Conservation (phyloP, 768 basidiomycete species). For the Mycena metata region DNA sequence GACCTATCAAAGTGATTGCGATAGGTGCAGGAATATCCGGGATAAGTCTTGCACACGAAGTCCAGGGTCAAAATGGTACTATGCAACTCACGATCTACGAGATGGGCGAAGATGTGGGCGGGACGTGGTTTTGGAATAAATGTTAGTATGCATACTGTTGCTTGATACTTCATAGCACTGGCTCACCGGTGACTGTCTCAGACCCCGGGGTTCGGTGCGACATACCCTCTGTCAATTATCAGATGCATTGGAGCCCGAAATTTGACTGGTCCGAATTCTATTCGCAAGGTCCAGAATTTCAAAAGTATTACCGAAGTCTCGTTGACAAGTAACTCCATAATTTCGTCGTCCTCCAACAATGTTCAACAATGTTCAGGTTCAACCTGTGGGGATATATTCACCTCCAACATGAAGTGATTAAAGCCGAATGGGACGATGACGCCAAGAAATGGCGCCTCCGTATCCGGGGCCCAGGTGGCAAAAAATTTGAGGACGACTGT, state of each 20-base stretch:
- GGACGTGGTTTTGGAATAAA: slow-evolving; percentile 62
- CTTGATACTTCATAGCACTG: no score
- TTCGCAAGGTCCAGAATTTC: slow-evolving; percentile 60
- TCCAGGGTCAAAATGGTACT: slow-evolving; percentile 49
- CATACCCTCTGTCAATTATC: slow-evolving; percentile 53
- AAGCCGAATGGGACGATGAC: slow-evolving; percentile 56
- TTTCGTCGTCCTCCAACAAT: no score
- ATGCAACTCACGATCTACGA: slow-evolving; percentile 63
- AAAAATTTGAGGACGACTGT: slow-evolving; percentile 40
- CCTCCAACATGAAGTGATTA: slow-evolving; percentile 58
- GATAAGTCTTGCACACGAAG: slow-evolving; percentile 47
- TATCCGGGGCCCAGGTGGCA: slow-evolving; percentile 46
- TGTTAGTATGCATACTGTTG: slow-evolving; percentile 21
- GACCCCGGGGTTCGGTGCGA: slow-evolving; percentile 60
- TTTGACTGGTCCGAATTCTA: slow-evolving; percentile 63
- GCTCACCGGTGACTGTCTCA: slow-evolving; percentile 12
- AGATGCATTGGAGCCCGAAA: slow-evolving; percentile 47
- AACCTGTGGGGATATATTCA: slow-evolving; percentile 57
- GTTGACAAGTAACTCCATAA: slow-evolving; percentile 53
- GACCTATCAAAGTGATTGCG: slow-evolving; percentile 55
- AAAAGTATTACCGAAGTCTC: slow-evolving; percentile 55
- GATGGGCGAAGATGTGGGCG: slow-evolving; percentile 59
- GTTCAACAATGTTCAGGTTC: slow-evolving; percentile 32
- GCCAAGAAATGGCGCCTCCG: slow-evolving; percentile 58
- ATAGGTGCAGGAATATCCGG: slow-evolving; percentile 64